Conservation (phyloP, 1,284 basidiomycete species). For the Heimioporus retisporus region DNA sequence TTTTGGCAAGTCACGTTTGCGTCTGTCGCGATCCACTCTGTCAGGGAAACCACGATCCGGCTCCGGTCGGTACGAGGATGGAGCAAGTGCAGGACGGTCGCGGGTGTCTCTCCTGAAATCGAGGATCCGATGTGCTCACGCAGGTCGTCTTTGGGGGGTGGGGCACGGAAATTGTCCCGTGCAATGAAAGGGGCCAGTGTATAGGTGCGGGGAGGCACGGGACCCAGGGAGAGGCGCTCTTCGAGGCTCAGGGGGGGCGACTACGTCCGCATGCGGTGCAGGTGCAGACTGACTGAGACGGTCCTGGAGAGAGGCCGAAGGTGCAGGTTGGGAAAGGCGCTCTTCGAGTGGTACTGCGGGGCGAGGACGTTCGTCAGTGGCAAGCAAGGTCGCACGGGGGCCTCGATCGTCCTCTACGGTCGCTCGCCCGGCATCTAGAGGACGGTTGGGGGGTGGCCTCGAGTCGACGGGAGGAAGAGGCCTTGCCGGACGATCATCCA, state of each 20-base stretch:
- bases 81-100: conserved; percentile 33
- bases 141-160: conserved; percentile 35
- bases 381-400: conserved; percentile 25
- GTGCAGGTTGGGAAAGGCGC: conserved; percentile 44
- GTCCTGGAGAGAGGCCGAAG: conserved; percentile 47
- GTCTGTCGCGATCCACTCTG: conserved; percentile 42
- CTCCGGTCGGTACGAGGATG: conserved; percentile 47
- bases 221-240: conserved; percentile 51
- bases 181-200: conserved; percentile 39
- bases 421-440: conserved; percentile 21
- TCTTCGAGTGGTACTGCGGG: conserved; percentile 46
- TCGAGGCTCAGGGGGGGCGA: conserved; percentile 50
- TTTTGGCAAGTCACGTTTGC: conserved; percentile 48
- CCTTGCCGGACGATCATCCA: conserved; percentile 38
- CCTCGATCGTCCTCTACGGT: conserved; percentile 38
- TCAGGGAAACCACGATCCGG: conserved; percentile 41
- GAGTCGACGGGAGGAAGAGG: no score
- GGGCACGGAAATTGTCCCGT: conserved; percentile 47
- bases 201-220: conserved; percentile 35
- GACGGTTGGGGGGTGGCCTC: conserved; percentile 20
- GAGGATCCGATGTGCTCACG: conserved; percentile 35
- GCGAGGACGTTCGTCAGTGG: conserved; percentile 43
- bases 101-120: conserved; percentile 45
- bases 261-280: conserved; percentile 30
- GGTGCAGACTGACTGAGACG: conserved; percentile 43